Percentiles rank a stretch among this genome's conserved stretches.
Evolutionary conservation across 805 yeast genomes (phyloP).

Genomic region (Hanseniaspora pseudoguilliermondii): DNA sequence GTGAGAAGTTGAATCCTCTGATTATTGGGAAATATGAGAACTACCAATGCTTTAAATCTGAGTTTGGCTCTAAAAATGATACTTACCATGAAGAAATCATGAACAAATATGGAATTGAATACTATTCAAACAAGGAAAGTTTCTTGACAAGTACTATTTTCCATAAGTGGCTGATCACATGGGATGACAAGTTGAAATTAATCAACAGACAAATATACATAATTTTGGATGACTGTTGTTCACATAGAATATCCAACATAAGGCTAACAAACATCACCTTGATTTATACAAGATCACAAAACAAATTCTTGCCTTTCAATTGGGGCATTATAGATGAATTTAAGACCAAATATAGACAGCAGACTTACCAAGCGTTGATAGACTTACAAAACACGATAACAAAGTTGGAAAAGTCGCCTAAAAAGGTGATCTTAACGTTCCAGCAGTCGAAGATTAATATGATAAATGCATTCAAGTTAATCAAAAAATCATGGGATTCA

Average conservation of each 20-base stretch:
- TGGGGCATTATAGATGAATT: conserved; percentile 55
- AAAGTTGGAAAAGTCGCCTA: conserved; percentile 13
- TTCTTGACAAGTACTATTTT: conserved; percentile 54
- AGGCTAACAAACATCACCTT: conserved; percentile 34
- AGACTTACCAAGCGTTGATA: conserved; percentile 37
- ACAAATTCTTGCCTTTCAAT: conserved; percentile 44
- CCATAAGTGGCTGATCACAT: conserved; percentile 46
- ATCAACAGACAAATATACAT: conserved; percentile 41
- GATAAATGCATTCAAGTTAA: conserved; percentile 45
- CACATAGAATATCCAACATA: conserved; percentile 46
- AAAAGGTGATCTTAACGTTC: conserved; percentile 19
- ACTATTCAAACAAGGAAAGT: conserved; percentile 47
- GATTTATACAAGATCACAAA: conserved; percentile 29
- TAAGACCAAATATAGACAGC: conserved; percentile 43
- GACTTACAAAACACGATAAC: conserved; percentile 22
- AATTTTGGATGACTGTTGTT: conserved; percentile 47
- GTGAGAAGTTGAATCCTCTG: conserved; percentile 48
- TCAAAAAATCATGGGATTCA: conserved; percentile 43
- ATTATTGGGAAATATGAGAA: conserved; percentile 48
- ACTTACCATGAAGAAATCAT: conserved; percentile 30
- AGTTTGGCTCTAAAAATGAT: conserved; percentile 18
- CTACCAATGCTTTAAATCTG: conserved; percentile 31
- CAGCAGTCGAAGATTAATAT: conserved; percentile 38
- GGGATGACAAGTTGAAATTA: conserved; percentile 41
- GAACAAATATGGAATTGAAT: conserved; percentile 38